A percentile compares a stretch with the other conserved stretches of the same genome.
Conservation (phyloP, 768 basidiomycete species). For the Amanita muscaria region DNA sequence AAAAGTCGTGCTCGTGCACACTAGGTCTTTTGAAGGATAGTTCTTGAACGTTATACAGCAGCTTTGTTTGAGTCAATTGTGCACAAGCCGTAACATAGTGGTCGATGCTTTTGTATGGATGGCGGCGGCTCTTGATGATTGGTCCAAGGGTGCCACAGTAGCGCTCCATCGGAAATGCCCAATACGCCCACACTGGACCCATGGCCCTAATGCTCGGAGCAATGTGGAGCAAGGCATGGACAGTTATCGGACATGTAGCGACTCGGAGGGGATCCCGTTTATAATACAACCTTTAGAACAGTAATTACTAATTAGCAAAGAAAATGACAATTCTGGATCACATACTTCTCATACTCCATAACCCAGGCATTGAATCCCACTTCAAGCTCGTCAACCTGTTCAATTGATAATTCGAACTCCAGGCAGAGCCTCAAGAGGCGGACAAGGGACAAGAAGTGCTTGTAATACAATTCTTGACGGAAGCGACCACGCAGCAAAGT, state of each 20-base stretch:
- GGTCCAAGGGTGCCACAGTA: conserved; percentile 24
- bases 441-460: conserved; percentile 26
- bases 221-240: conserved; percentile 30
- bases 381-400: conserved; percentile 15
- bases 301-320: not conserved
- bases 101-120: too few species aligned
- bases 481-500: conserved; percentile 20
- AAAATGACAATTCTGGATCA: not conserved
- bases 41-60: conserved; percentile 9
- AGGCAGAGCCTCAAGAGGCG: conserved; percentile 20
- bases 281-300: conserved; percentile 21
- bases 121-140: conserved; percentile 18
- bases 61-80: conserved; percentile 14
- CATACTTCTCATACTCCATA: conserved; percentile 22
- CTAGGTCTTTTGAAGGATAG: not conserved
- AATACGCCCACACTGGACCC: conserved; percentile 30
- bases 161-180: too few species aligned
- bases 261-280: conserved; percentile 20
- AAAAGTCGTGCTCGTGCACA: too few species aligned
- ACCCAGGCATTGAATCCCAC: conserved; percentile 23
- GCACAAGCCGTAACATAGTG: conserved; percentile 12
- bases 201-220: conserved; percentile 21
- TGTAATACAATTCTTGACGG: conserved; percentile 18
- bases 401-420: conserved; percentile 11
- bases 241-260: conserved; percentile 24